Evolutionary conservation across 106 monocot genomes (phyloP).

Genomic region (Acanthochlamys bracteata): DNA sequence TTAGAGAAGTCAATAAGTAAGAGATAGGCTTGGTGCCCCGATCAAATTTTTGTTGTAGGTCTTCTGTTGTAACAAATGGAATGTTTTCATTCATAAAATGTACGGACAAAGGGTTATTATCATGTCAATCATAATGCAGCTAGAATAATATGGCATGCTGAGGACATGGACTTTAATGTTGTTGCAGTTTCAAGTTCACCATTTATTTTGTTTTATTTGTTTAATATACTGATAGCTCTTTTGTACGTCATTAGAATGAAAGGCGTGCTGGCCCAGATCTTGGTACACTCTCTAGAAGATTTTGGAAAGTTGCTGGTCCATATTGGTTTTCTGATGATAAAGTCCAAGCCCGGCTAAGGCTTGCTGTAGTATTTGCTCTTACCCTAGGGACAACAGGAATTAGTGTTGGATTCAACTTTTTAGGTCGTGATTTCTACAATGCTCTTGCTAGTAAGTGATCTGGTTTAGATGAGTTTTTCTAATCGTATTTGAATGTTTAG

Average conservation of each 20-base stretch:
- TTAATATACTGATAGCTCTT: background rate
- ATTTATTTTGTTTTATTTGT: background rate
- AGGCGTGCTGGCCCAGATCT: conserved; percentile 48
- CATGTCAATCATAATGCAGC: background rate
- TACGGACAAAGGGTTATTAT: background rate
- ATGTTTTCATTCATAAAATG: conserved; percentile 1
- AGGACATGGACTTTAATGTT: background rate
- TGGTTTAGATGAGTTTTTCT: background rate
- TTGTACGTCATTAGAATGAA: conserved; percentile 24
- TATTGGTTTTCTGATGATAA: conserved; percentile 99
- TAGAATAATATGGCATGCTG: background rate
- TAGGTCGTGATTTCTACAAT: conserved; percentile 89
- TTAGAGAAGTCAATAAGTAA: too few species aligned
- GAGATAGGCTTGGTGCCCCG: too few species aligned
- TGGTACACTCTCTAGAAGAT: conserved; percentile 60
- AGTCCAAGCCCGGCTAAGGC: conserved; percentile 66
- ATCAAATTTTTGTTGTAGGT: too few species aligned
- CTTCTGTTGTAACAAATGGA: too few species aligned
- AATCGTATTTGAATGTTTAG: too few species aligned
- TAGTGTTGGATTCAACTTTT: conserved; percentile 70
- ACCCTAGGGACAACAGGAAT: conserved; percentile 85
- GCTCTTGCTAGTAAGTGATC: conserved; percentile 84
- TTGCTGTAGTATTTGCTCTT: conserved; percentile 84
- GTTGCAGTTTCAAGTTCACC: background rate
- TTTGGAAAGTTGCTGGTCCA: conserved; percentile 92